Evolutionary conservation across 2,329 filamentous ascomycete genomes (phyloP), one percentile per base, ranked within the genome.

Genomic region (Fusarium solani-melongenae): DNA sequence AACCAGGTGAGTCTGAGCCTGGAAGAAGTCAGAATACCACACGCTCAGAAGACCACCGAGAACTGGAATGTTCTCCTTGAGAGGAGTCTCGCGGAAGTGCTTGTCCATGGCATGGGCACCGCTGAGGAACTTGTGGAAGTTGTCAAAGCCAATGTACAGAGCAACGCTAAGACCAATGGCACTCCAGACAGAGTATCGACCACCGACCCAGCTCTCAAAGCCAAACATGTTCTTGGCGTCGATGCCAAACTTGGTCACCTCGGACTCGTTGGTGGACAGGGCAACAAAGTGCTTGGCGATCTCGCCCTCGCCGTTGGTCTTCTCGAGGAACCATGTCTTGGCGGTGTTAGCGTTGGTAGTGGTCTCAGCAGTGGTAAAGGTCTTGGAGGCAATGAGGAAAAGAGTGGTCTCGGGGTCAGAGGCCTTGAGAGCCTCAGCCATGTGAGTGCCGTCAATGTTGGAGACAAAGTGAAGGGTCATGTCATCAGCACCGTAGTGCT

Each of bases 141-240:
- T 98, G 83, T 98, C 95, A 84, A 89, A 99, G 82, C 96, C 96
- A 82, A 99, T 93, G 88, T 98, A 98, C 76, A 99, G 89, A 77
- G 93, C 93, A 66, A 99, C 95, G 73, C 94, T 98, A 72, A 99
- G 88, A 78, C 96, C 96, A 81, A 99, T 99, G 83, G 96, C 96
- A 77, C 95, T 98, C 96, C 96, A 99, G 76, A 99, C 96, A 69
- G 95, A 98, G 90, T 99, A 99, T 69, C 96, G 93, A 66, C 96
- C 96, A 83, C 96, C 96, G 61, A 98, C 96, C 96, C 96, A 99
- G 85, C 94, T 97, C 85, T 96, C 95, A 83, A 99, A 99, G 79
- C 95, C 95, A 81, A 99, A 99, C 96, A 99, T 99, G 90, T 98
- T 99, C 90, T 96, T 96, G 86, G 92, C 92, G 86, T 98, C 96